A percentile compares a stretch with the other conserved stretches of the same genome.
Evolutionary conservation across 345 rosid species (phyloP).

Genomic region (Moricandia moricandioides): DNA sequence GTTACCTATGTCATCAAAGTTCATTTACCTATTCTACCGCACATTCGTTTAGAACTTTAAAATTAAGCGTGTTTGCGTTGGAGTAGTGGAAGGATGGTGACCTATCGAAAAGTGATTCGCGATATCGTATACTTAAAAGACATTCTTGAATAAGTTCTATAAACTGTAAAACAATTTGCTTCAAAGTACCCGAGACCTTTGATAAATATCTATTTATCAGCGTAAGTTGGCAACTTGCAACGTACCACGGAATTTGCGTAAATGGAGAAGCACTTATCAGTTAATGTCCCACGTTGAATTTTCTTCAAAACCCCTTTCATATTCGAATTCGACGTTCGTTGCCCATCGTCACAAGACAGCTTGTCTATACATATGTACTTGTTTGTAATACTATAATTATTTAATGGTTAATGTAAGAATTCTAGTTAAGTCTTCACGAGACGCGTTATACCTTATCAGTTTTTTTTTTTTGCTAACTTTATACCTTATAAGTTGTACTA

Average conservation of each 20-base stretch:
- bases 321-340: background rate
- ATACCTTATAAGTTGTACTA: background rate
- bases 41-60: too few species aligned
- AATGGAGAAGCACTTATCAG: slow-evolving; percentile 34
- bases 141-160: too few species aligned
- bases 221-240: slow-evolving; percentile 25
- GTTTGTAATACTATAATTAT: background rate
- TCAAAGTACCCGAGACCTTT: background rate
- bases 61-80: too few species aligned
- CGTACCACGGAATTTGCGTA: slow-evolving; percentile 35
- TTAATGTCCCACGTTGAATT: slow-evolving; percentile 21
- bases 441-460: background rate
- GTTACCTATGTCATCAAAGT: too few species aligned
- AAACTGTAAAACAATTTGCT: slow-evolving; percentile 19
- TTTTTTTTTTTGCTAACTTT: too few species aligned
- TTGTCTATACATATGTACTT: slow-evolving; percentile 3
- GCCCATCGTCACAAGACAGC: slow-evolving; percentile 13
- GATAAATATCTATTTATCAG: background rate
- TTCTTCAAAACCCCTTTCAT: slow-evolving; percentile 9
- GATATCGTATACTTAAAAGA: too few species aligned
- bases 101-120: too few species aligned
- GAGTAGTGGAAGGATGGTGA: too few species aligned
- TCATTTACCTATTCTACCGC: too few species aligned
- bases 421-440: background rate
- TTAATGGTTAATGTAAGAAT: background rate